Evolutionary conservation across 1,284 basidiomycete genomes (phyloP).

Genomic region (Sporisorium iseilematis-ciliati): DNA sequence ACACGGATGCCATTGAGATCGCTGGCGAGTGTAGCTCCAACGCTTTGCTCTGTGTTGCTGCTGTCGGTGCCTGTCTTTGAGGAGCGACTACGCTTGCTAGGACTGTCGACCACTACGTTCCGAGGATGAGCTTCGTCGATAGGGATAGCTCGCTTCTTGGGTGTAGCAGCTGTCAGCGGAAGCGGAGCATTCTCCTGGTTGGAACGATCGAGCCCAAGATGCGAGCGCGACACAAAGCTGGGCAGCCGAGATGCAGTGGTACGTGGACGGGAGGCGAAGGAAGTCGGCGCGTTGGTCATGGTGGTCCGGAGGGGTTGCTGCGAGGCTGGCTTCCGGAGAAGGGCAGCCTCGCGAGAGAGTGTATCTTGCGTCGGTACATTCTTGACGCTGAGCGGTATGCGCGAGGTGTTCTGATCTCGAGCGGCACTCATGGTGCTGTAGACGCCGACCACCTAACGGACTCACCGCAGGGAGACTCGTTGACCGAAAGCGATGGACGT

Average conservation of each 20-base stretch:
- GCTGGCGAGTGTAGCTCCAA: conserved; percentile 39
- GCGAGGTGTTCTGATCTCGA: conserved; percentile 32
- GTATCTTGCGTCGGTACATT: conserved; percentile 39
- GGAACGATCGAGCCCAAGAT: conserved; percentile 41
- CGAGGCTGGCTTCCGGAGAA: conserved; percentile 29
- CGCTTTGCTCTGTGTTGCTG: conserved; percentile 47
- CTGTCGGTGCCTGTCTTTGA: conserved; percentile 51
- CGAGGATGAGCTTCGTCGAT: conserved; percentile 63
- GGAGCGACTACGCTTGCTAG: conserved; percentile 58
- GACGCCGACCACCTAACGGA: conserved; percentile 9
- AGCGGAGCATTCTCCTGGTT: conserved; percentile 45
- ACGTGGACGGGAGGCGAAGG: conserved; percentile 30
- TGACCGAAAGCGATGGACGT: conserved; percentile 17
- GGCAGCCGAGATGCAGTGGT: conserved; percentile 29
- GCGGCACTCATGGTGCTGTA: conserved; percentile 33
- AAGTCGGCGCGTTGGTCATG: neutral
- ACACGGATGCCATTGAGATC: conserved; percentile 49
- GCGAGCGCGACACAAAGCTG: conserved; percentile 48
- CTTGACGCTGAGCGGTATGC: conserved; percentile 52
- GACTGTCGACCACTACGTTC: conserved; percentile 54
- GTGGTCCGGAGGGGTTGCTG: conserved; percentile 19
- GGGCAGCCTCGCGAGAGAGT: conserved; percentile 16
- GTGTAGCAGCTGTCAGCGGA: conserved; percentile 46
- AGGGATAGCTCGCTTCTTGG: conserved; percentile 66
- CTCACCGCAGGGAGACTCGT: neutral